These are phyloP conservation scores for Paecilomyces formosus DNA, from an alignment of 2,329 filamentous ascomycete genomes.

Conservation along the genomic window DNA sequence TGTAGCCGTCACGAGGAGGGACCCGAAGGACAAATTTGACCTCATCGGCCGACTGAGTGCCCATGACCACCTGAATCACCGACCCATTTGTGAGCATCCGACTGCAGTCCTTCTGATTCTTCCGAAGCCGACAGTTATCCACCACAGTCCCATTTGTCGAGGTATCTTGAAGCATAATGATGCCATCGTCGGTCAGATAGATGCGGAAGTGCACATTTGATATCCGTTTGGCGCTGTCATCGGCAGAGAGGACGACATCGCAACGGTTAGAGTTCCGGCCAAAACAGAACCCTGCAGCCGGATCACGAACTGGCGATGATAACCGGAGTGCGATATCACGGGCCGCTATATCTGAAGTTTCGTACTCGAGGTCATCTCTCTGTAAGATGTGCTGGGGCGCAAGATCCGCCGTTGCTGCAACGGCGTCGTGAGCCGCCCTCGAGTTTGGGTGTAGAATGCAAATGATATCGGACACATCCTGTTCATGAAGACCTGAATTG, in stretches of 20 bases:
- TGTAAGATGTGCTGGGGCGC: conserved; percentile 57
- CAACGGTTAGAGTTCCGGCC: conserved; percentile 66
- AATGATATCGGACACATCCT: conserved; percentile 80
- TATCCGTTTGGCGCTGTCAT: conserved; percentile 63
- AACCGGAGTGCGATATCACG: conserved; percentile 71
- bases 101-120: conserved; percentile 39
- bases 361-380: conserved; percentile 36
- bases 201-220: conserved; percentile 97
- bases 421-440: conserved; percentile 62
- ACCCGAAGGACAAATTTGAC: conserved; percentile 81
- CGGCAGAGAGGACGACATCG: conserved; percentile 63
- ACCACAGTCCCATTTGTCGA: conserved; percentile 96
- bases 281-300: conserved; percentile 71
- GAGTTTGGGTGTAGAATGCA: conserved; percentile 80
- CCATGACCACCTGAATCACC: conserved; percentile 60
- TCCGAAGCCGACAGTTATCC: conserved; percentile 62
- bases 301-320: conserved; percentile 64
- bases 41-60: conserved; percentile 47
- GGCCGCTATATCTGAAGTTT: conserved; percentile 24
- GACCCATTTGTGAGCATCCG: conserved; percentile 66
- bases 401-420: conserved; percentile 47
- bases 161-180: conserved; percentile 85
- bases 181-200: conserved; percentile 75
- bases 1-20: conserved; percentile 65
- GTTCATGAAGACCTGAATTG: conserved; percentile 73